A percentile compares a stretch with the other conserved stretches of the same genome.
phyloP scores from a whole-genome alignment of 2,329 filamentous ascomycete species.

The Aspergillus jensenii region DNA sequence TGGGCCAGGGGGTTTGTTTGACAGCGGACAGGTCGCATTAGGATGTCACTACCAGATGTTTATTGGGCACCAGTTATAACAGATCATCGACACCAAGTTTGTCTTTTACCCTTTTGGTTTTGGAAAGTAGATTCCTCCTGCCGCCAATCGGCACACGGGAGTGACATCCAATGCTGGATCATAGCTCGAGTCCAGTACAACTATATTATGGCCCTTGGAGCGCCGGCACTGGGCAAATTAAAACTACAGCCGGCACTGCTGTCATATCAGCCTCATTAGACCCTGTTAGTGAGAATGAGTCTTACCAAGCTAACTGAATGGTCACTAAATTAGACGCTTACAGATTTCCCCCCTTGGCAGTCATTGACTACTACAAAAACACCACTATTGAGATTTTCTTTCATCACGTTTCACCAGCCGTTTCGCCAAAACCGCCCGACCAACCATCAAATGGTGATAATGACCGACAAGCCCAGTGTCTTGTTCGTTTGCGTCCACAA shows the following conservation, averaged over 20 bases:
- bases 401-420: not conserved
- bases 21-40: not conserved
- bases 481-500: constrained; percentile 30
- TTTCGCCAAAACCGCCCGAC: too few species aligned
- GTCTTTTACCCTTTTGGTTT: constrained; percentile 1
- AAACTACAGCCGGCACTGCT: not conserved
- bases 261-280: not conserved
- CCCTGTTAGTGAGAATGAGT: not conserved
- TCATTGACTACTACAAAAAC: not conserved
- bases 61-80: not conserved
- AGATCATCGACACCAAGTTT: not conserved
- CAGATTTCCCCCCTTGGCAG: not conserved
- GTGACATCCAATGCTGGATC: not conserved
- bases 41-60: not conserved
- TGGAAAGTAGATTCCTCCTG: not conserved
- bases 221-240: not conserved
- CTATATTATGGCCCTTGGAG: not conserved
- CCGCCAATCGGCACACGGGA: not conserved
- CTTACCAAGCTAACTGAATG: not conserved
- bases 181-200: not conserved
- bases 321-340: not conserved
- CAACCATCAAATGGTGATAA: not conserved
- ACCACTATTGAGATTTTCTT: not conserved
- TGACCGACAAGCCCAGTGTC: constrained; percentile 21
- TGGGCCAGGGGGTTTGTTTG: not conserved